Evolutionary conservation across 192 early-diverging fungal species (phyloP).

Genomic region (Backusella luteola): DNA sequence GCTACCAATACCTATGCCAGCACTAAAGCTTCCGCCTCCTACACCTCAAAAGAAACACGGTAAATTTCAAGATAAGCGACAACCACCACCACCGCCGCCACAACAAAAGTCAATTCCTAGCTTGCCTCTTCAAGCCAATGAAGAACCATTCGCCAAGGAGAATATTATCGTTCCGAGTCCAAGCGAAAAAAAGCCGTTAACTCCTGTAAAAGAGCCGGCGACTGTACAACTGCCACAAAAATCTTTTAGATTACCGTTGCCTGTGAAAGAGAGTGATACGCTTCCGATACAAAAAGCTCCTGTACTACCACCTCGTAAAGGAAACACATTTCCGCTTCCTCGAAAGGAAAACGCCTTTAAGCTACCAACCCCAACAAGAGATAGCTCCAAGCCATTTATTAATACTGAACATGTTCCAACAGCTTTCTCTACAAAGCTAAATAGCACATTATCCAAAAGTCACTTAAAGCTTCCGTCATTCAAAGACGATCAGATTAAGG

Average conservation of each 20-base stretch:
- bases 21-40: not conserved
- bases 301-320: not conserved
- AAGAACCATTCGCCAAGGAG: not conserved
- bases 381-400: not conserved
- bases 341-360: not conserved
- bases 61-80: not conserved
- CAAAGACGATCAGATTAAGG: not conserved
- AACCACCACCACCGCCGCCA: not conserved
- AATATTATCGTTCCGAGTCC: not conserved
- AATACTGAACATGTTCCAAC: not conserved
- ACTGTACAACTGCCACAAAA: not conserved
- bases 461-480: not conserved
- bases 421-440: not conserved
- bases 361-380: conserved; percentile 1
- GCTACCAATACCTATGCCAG: not conserved
- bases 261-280: not conserved
- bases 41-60: not conserved
- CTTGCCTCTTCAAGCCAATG: not conserved
- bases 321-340: conserved; percentile 8
- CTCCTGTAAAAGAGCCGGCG: not conserved
- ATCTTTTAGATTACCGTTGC: conserved; percentile 1
- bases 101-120: not conserved
- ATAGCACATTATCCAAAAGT: not conserved
- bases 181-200: not conserved
- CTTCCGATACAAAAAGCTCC: not conserved